phyloP scores from a whole-genome alignment of 2,329 filamentous ascomycete genomes.

The Ceratocystis albifundus region DNA sequence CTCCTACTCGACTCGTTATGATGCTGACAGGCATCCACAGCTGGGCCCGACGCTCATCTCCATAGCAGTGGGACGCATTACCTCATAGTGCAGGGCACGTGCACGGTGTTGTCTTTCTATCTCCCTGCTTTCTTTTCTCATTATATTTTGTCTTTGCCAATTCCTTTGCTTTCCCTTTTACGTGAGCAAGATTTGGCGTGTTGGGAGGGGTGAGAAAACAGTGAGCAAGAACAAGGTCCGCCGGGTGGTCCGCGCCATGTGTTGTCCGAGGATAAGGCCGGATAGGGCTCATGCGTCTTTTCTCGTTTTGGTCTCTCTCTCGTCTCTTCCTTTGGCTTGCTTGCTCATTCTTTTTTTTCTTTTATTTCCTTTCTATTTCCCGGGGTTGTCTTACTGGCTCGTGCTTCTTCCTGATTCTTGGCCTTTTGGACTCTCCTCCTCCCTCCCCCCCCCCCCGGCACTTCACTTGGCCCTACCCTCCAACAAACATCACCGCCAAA shows the following conservation, averaged over 20 bases:
- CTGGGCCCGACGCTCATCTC: slow-evolving; percentile 3
- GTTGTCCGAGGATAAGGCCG: slow-evolving; percentile 9
- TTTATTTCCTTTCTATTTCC: slow-evolving; percentile 11
- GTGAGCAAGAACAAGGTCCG: not conserved
- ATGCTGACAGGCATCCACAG: not conserved
- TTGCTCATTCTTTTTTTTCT: not conserved
- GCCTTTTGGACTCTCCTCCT: not conserved
- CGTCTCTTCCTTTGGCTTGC: not conserved
- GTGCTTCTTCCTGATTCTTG: not conserved
- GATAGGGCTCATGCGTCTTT: slow-evolving; percentile 12
- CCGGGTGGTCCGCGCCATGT: not conserved
- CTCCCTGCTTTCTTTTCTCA: not conserved
- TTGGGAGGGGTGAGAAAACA: not conserved
- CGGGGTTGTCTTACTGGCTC: not conserved
- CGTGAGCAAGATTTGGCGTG: slow-evolving; percentile 8
- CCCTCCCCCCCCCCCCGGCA: too few relatives aligned
- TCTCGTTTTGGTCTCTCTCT: not conserved
- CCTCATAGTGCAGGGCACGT: slow-evolving; percentile 10
- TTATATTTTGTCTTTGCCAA: not conserved
- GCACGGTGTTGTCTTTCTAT: not conserved
- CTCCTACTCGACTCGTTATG: too few relatives aligned
- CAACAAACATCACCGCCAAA: not conserved
- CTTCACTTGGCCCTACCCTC: not conserved
- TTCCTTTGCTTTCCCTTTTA: not conserved
- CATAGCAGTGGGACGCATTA: slow-evolving; percentile 9